phyloP scores from a whole-genome alignment of 768 basidiomycete genomes.

The Cyclocybe aegerita region DNA sequence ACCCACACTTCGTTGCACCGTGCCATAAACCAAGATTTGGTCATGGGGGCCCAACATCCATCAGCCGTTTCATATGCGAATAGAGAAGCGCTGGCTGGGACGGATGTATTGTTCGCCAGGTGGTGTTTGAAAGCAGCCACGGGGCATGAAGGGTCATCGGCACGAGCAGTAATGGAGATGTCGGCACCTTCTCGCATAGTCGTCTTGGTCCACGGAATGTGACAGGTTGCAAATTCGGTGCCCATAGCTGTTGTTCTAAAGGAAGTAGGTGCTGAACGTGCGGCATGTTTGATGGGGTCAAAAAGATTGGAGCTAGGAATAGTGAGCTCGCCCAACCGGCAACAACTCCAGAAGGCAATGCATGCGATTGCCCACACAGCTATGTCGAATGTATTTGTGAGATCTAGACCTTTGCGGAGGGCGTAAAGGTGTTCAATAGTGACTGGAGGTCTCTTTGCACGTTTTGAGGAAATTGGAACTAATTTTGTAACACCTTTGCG shows the following conservation, averaged over 20 bases:
- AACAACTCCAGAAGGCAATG: constrained; percentile 6
- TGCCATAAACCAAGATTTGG: constrained; percentile 6
- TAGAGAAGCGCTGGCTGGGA: constrained; percentile 16
- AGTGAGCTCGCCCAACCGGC: constrained; percentile 4
- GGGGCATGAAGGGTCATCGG: constrained; percentile 6
- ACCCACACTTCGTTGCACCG: constrained; percentile 11
- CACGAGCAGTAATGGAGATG: constrained; percentile 19
- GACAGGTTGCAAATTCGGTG: constrained; percentile 13
- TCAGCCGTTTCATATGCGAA: constrained; percentile 3
- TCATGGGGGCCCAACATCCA: constrained; percentile 3
- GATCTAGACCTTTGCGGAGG: constrained; percentile 5
- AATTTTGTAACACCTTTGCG: constrained; percentile 3
- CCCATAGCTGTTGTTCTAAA: background rate
- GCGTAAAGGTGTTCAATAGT: constrained; percentile 3
- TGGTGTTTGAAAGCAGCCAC: constrained; percentile 24
- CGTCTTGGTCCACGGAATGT: constrained; percentile 37
- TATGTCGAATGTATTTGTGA: constrained; percentile 6
- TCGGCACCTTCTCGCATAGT: constrained; percentile 22
- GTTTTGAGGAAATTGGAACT: constrained; percentile 7
- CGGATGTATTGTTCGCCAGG: constrained; percentile 8
- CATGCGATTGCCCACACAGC: constrained; percentile 6
- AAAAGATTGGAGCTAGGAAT: background rate
- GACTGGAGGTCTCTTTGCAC: constrained; percentile 11
- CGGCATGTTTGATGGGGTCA: constrained; percentile 15
- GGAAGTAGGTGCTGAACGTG: background rate